phyloP scores from a whole-genome alignment of 2,329 filamentous ascomycete species.

The Stemphylium beticola region DNA sequence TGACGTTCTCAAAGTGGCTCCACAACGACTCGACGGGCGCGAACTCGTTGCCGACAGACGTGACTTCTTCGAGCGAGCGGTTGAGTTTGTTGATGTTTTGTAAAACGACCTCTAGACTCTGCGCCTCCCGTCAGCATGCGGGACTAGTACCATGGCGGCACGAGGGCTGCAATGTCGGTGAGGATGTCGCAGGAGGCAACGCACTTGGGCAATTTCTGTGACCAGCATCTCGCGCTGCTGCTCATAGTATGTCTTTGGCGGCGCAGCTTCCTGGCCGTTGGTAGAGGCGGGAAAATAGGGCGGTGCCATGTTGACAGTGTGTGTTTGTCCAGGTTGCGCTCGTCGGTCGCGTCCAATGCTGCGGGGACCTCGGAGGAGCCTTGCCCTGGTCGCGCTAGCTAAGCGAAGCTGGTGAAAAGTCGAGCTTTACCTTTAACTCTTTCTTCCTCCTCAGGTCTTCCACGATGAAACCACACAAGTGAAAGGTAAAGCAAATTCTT shows the following conservation, averaged over 20 bases:
- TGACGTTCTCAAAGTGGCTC: slow-evolving; percentile 96
- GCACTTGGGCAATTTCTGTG: slow-evolving; percentile 73
- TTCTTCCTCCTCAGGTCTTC: slow-evolving; percentile 21
- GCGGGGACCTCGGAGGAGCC: slow-evolving; percentile 9
- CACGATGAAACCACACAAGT: slow-evolving; percentile 47
- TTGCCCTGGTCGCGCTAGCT: slow-evolving; percentile 13
- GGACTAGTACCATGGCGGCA: slow-evolving; percentile 32
- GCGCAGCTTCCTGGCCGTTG: slow-evolving; percentile 23
- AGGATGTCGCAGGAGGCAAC: neutral
- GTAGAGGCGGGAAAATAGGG: slow-evolving; percentile 23
- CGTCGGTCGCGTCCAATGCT: slow-evolving; percentile 15
- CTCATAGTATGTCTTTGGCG: slow-evolving; percentile 68
- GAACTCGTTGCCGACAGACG: slow-evolving; percentile 95
- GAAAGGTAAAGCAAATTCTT: slow-evolving; percentile 37
- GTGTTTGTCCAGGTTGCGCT: slow-evolving; percentile 2
- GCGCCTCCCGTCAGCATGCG: neutral
- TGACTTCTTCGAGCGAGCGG: slow-evolving; percentile 86
- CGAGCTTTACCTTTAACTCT: slow-evolving; percentile 17
- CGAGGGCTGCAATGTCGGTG: slow-evolving; percentile 42
- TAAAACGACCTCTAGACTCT: slow-evolving; percentile 84
- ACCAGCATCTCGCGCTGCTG: slow-evolving; percentile 75
- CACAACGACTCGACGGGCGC: slow-evolving; percentile 95
- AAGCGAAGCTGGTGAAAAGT: slow-evolving; percentile 29
- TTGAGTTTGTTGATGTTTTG: slow-evolving; percentile 97
- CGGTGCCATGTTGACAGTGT: slow-evolving; percentile 27